A percentile compares a stretch with the other conserved stretches of the same genome.
Evolutionary conservation across 2,329 filamentous ascomycete genomes (phyloP).

Genomic region (Clarireedia homoeocarpa): DNA sequence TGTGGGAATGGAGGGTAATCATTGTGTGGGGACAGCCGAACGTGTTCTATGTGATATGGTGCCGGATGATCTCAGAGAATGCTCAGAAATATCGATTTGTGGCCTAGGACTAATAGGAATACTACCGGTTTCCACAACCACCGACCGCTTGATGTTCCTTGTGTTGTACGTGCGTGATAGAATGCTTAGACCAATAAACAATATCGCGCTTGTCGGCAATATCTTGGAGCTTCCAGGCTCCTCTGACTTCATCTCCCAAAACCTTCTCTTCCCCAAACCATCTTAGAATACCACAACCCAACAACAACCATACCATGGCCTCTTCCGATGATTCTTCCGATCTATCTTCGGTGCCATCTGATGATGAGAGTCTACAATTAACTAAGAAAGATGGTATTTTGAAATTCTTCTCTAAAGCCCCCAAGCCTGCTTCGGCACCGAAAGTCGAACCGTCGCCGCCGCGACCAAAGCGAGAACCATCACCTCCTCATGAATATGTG

Average conservation of each 20-base stretch:
- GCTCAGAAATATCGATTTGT: constrained; percentile 7
- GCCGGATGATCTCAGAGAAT: constrained; percentile 3
- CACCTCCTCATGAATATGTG: constrained; percentile 83
- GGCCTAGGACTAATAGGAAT: constrained; percentile 7
- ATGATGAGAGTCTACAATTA: constrained; percentile 45
- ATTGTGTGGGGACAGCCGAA: background rate
- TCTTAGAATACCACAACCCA: constrained; percentile 11
- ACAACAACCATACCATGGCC: constrained; percentile 18
- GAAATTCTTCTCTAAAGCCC: constrained; percentile 57
- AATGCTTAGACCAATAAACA: constrained; percentile 12
- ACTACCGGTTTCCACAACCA: background rate
- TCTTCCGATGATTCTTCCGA: constrained; percentile 57
- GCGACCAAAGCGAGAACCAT: constrained; percentile 72
- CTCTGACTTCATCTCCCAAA: constrained; percentile 15
- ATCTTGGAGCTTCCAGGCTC: constrained; percentile 13
- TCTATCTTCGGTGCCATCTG: constrained; percentile 50
- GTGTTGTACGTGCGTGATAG: constrained; percentile 12
- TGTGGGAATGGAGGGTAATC: background rate
- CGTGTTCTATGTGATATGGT: constrained; percentile 1
- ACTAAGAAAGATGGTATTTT: constrained; percentile 51
- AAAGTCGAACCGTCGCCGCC: constrained; percentile 53
- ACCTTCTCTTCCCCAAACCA: constrained; percentile 7
- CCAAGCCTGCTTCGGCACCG: constrained; percentile 36
- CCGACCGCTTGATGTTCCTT: constrained; percentile 4
- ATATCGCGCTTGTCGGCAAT: constrained; percentile 19